Percentiles rank a stretch among this genome's conserved stretches.
phyloP scores from a whole-genome alignment of 2,329 filamentous ascomycete genomes.

The Aspergillus unguis region DNA sequence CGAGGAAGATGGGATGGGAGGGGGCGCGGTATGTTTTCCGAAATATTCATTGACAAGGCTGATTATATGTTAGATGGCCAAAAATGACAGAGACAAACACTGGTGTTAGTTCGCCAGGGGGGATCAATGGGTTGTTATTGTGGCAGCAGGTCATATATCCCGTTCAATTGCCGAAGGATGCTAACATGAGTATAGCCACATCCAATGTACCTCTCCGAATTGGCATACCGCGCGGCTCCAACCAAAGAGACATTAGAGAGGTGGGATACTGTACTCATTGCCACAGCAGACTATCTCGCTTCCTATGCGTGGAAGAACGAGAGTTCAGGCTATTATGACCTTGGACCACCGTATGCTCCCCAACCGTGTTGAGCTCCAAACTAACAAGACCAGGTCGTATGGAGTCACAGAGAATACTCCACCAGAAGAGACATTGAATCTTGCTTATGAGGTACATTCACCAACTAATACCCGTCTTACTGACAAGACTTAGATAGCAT shows the following conservation, averaged over 20 bases:
- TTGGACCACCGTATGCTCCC: slow-evolving; percentile 14
- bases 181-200: slow-evolving; percentile 11
- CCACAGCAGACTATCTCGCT: slow-evolving; percentile 15
- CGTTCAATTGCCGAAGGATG: background rate
- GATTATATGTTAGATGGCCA: slow-evolving; percentile 9
- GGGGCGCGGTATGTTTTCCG: slow-evolving; percentile 10
- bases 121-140: slow-evolving; percentile 15
- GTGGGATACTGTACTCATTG: slow-evolving; percentile 13
- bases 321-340: slow-evolving; percentile 15
- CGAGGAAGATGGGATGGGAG: slow-evolving; percentile 15
- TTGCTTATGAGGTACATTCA: slow-evolving; percentile 15
- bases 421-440: slow-evolving; percentile 9
- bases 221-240: slow-evolving; percentile 13
- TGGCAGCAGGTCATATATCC: slow-evolving; percentile 14
- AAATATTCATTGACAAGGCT: background rate
- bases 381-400: slow-evolving; percentile 8
- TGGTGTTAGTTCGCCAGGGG: slow-evolving; percentile 15
- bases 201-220: slow-evolving; percentile 15
- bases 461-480: background rate
- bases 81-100: slow-evolving; percentile 18
- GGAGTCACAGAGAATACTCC: slow-evolving; percentile 18
- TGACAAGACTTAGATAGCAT: slow-evolving; percentile 7
- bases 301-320: slow-evolving; percentile 17
- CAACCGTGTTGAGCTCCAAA: background rate
- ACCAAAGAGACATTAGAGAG: slow-evolving; percentile 6